phyloP scores from a whole-genome alignment of 2,329 filamentous ascomycete genomes.

The Sphaerostilbella broomeana region DNA sequence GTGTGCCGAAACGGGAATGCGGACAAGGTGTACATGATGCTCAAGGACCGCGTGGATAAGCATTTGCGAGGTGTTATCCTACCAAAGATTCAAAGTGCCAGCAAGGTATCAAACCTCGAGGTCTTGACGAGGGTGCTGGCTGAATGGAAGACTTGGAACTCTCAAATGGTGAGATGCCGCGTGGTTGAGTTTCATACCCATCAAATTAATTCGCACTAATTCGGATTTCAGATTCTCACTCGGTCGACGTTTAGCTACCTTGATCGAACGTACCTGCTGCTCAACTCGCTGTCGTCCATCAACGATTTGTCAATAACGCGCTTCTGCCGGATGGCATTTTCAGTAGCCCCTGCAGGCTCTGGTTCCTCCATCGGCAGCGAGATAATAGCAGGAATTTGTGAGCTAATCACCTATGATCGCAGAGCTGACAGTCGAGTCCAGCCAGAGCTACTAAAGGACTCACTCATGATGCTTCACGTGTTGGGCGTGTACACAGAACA shows the following conservation, averaged over 20 bases:
- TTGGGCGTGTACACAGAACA: constrained; percentile 70
- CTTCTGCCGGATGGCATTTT: constrained; percentile 59
- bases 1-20: constrained; percentile 75
- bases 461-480: constrained; percentile 78
- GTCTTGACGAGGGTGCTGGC: constrained; percentile 50
- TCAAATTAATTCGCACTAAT: constrained; percentile 2
- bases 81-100: constrained; percentile 44
- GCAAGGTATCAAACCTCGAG: constrained; percentile 51
- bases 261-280: constrained; percentile 80
- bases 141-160: constrained; percentile 72
- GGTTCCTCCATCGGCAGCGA: constrained; percentile 22
- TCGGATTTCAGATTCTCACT: constrained; percentile 54
- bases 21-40: constrained; percentile 56
- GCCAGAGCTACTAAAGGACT: constrained; percentile 59
- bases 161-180: constrained; percentile 56
- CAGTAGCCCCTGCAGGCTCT: constrained; percentile 6
- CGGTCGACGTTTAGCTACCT: constrained; percentile 90
- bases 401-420: constrained; percentile 69
- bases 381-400: constrained; percentile 55
- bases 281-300: constrained; percentile 62
- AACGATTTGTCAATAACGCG: constrained; percentile 73
- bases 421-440: constrained; percentile 51
- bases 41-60: constrained; percentile 59
- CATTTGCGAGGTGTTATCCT: constrained; percentile 61
- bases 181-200: constrained; percentile 4